Evolutionary conservation across 441 rosid genomes (phyloP).

Genomic region (Eruca vesicaria): DNA sequence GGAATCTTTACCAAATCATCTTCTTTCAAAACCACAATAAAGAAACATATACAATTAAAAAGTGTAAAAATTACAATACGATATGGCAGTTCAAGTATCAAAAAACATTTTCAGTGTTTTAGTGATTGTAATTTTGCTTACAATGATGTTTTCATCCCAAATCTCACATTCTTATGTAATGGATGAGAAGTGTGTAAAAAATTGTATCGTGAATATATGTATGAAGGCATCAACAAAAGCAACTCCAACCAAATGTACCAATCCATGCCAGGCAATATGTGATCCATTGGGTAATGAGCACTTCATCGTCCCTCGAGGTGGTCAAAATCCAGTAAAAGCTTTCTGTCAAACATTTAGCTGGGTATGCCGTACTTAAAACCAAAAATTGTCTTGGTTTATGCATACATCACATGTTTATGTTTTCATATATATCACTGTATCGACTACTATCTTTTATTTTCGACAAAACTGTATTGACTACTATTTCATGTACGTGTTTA

Average conservation of each 20-base stretch:
- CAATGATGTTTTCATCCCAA: neutral
- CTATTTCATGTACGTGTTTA: neutral
- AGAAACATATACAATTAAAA: neutral
- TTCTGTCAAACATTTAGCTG: neutral
- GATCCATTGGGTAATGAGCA: neutral
- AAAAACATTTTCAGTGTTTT: neutral
- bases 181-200: neutral
- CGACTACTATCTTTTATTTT: neutral
- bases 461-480: too few species aligned
- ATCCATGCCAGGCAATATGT: neutral
- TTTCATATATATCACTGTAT: neutral
- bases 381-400: neutral
- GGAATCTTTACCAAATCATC: neutral
- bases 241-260: neutral
- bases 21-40: neutral
- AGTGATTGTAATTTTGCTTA: neutral
- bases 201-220: neutral
- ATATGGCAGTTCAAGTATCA: neutral
- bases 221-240: neutral
- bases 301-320: neutral
- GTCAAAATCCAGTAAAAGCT: neutral
- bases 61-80: neutral
- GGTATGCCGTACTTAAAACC: neutral
- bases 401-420: neutral
- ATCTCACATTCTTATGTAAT: neutral